Evolutionary conservation across 2,329 filamentous ascomycete genomes (phyloP).

Genomic region (Colletotrichum sp.): DNA sequence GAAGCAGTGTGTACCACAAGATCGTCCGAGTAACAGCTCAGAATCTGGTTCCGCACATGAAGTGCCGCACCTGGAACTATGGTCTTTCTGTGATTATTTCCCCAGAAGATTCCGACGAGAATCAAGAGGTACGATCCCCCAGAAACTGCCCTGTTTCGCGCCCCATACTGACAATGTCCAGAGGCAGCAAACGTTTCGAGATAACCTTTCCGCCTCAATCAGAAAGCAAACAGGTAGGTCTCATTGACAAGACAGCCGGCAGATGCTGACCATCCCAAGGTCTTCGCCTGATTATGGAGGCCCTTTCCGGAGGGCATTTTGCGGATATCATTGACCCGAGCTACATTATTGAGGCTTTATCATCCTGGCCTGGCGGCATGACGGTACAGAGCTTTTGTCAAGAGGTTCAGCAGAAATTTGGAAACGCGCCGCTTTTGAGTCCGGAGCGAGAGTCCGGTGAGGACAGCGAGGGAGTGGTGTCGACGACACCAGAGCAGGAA

Average conservation of each 20-base stretch:
- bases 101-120: not conserved
- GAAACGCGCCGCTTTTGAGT: not conserved
- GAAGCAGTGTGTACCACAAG: not conserved
- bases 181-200: not conserved
- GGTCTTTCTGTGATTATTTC: not conserved
- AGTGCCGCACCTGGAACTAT: not conserved
- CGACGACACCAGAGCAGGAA: not conserved
- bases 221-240: not conserved
- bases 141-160: not conserved
- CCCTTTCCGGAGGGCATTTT: not conserved
- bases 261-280: conserved; percentile 8
- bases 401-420: not conserved
- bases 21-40: not conserved
- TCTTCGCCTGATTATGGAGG: conserved; percentile 29
- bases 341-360: not conserved
- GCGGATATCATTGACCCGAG: not conserved
- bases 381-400: not conserved
- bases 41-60: not conserved
- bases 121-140: not conserved
- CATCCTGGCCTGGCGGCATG: not conserved
- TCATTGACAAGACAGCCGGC: not conserved
- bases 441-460: not conserved
- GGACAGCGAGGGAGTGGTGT: not conserved
- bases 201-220: not conserved
- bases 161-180: not conserved